Conservation (phyloP, 495 filamentous ascomycete species). For the Aspergillus sclerotiicarbonarius region DNA sequence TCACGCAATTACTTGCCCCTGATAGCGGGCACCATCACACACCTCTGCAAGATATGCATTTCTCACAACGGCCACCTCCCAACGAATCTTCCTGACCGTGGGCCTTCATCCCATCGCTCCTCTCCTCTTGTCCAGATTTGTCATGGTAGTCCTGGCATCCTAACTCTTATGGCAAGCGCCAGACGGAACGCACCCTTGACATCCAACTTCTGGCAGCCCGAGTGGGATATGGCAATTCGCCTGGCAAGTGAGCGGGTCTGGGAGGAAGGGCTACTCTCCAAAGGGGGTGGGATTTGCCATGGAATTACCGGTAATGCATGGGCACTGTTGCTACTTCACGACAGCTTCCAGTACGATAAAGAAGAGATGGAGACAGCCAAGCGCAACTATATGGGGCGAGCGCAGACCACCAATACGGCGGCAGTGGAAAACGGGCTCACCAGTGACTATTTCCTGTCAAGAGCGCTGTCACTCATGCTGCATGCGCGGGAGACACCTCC, state of each 20-base stretch:
- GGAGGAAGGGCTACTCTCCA: conserved; percentile 48
- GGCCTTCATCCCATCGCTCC: conserved; percentile 10
- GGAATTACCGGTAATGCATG: conserved; percentile 47
- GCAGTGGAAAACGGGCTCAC: conserved; percentile 20
- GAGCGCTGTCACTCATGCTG: conserved; percentile 40
- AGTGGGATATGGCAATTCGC: conserved; percentile 40
- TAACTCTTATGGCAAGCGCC: conserved; percentile 36
- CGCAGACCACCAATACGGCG: conserved; percentile 3
- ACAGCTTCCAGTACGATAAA: conserved; percentile 32
- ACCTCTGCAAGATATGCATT: conserved; percentile 36
- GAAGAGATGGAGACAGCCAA: conserved; percentile 22
- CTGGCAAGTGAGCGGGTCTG: conserved; percentile 41
- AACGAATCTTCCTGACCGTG: conserved; percentile 20
- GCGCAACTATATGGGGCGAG: conserved; percentile 21
- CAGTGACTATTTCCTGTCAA: conserved; percentile 42
- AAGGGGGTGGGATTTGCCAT: conserved; percentile 49
- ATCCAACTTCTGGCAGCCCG: conserved; percentile 34
- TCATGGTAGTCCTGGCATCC: conserved; percentile 43
- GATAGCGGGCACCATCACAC: conserved; percentile 41
- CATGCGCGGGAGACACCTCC: conserved; percentile 42
- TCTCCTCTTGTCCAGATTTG: conserved; percentile 47
- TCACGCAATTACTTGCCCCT: conserved; percentile 26
- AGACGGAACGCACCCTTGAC: conserved; percentile 28
- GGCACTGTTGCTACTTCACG: conserved; percentile 37
- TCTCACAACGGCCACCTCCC: conserved; percentile 43